These are phyloP conservation scores for Athelia psychrophila DNA, from an alignment of 1,284 basidiomycete species.

Conservation along the genomic window DNA sequence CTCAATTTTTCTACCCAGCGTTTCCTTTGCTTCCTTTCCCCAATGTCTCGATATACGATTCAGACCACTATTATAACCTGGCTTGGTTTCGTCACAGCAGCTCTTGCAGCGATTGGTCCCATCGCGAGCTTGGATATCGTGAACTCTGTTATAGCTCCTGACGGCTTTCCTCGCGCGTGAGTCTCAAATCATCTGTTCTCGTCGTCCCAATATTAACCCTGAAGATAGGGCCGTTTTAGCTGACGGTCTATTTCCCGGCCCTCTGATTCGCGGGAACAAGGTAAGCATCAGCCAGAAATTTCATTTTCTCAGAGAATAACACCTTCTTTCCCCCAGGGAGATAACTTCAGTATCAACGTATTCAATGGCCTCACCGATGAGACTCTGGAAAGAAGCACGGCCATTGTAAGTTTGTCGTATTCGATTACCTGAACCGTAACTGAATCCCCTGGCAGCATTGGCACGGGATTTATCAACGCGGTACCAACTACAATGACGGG, in stretches of 20 bases:
- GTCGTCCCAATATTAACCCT: not conserved
- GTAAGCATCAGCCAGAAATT: slow-evolving; percentile 9
- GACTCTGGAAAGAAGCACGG: slow-evolving; percentile 27
- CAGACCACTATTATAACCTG: too few species aligned
- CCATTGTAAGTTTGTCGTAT: slow-evolving; percentile 24
- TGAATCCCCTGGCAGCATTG: slow-evolving; percentile 24
- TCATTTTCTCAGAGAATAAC: too few species aligned
- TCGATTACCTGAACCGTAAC: not conserved
- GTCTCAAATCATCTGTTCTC: slow-evolving; percentile 6
- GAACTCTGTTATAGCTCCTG: slow-evolving; percentile 34
- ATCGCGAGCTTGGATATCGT: slow-evolving; percentile 27
- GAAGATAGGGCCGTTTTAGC: slow-evolving; percentile 18
- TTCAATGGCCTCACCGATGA: slow-evolving; percentile 26
- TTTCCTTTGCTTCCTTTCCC: too few species aligned
- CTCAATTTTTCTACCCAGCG: too few species aligned
- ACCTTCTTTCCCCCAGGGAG: slow-evolving; percentile 22
- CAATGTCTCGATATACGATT: too few species aligned
- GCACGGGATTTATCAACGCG: slow-evolving; percentile 27
- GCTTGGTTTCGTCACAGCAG: not conserved
- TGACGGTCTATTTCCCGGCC: slow-evolving; percentile 31
- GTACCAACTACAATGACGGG: slow-evolving; percentile 31
- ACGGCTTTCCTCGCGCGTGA: slow-evolving; percentile 37
- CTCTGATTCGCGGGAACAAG: slow-evolving; percentile 27
- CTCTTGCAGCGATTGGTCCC: slow-evolving; percentile 25
- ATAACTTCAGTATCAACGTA: slow-evolving; percentile 28